Base-by-base conservation (phyloP, 352 stramenopile species). In the Phytopythium kandeliae region DNA sequence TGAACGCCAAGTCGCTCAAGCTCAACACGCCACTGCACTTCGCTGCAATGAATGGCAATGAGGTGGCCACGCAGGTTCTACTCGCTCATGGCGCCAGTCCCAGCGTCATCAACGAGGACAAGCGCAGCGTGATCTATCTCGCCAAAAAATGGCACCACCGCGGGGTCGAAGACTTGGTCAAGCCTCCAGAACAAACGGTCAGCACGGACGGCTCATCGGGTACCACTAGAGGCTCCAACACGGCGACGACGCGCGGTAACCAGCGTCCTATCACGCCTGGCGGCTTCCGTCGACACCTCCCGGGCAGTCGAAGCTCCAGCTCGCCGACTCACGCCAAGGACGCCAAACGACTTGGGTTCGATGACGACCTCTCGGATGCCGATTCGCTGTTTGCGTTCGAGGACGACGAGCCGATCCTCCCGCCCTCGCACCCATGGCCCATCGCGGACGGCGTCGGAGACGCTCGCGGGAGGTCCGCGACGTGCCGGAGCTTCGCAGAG, bases 1-100 rank as follows among this genome's bases (percentile, higher is more conserved):
- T 89, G 36, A 89, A 80, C 30, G 71, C 71, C 31, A 85, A 86
- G 51, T 80, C 74, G 2, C 72, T 85, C 35, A 88, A 87, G 41
- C 67, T 86, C 37, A 87, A 91, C 55, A 86, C 77, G 1, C 77
- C 79, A 15, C 60, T 89, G 54, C 77, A 89, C 38, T 89, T 91
- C 47, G 79, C 79, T 21, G 79, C 79, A 2, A 87, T 89, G 74
- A 86, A 84, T 46, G 74, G 77, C 31, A 86, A 91, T 38, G 74
- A 86, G 47, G 65, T 89, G 6, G 77, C 75, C 6, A 81, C 73
- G 0, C 56, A 68, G 36, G 64, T 89, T 3, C 62, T 91, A 2
- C 51, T 89, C 2, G 65, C 70, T 2, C 52, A 87, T 35, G 79
- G 77, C n/a, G 79, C 77, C 0, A 85, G 69, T 43, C 57, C 71